A percentile compares a stretch with the other conserved stretches of the same genome.
Conservation (phyloP, 192 early-diverging fungal species). For the Umbelopsis sp. region DNA sequence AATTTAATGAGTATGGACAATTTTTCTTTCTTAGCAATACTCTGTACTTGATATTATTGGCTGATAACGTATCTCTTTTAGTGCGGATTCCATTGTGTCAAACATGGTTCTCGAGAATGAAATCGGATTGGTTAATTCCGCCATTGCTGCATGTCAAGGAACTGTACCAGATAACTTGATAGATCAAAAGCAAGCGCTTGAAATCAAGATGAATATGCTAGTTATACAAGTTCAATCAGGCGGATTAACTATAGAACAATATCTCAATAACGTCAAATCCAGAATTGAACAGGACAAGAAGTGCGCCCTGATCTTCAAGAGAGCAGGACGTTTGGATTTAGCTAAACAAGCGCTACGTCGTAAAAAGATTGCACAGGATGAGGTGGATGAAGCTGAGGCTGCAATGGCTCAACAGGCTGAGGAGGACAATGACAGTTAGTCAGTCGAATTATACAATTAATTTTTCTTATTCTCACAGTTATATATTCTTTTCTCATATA, state of each 20-base stretch:
- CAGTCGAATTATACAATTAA: neutral
- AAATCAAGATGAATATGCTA: conserved; percentile 76
- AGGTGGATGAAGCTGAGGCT: conserved; percentile 75
- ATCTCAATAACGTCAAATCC: conserved; percentile 58
- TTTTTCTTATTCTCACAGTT: neutral
- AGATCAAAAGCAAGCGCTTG: conserved; percentile 65
- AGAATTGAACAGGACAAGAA: conserved; percentile 62
- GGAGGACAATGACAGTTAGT: conserved; percentile 1
- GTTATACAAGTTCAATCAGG: conserved; percentile 72
- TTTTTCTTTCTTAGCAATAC: neutral
- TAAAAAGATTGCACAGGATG: conserved; percentile 75
- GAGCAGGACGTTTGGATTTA: conserved; percentile 60
- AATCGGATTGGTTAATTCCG: conserved; percentile 42
- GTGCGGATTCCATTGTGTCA: conserved; percentile 72
- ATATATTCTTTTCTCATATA: neutral
- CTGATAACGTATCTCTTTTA: conserved; percentile 26
- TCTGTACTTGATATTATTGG: neutral
- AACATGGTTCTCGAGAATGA: conserved; percentile 78
- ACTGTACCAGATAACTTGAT: conserved; percentile 60
- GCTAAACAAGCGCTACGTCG: conserved; percentile 66
- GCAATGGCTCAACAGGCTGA: conserved; percentile 51
- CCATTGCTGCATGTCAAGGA: conserved; percentile 48
- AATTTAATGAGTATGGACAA: conserved; percentile 54
- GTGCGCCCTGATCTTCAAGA: conserved; percentile 69
- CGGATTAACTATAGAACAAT: conserved; percentile 68